phyloP scores from a whole-genome alignment of 352 stramenopile species.

The Globisporangium irregulare region DNA sequence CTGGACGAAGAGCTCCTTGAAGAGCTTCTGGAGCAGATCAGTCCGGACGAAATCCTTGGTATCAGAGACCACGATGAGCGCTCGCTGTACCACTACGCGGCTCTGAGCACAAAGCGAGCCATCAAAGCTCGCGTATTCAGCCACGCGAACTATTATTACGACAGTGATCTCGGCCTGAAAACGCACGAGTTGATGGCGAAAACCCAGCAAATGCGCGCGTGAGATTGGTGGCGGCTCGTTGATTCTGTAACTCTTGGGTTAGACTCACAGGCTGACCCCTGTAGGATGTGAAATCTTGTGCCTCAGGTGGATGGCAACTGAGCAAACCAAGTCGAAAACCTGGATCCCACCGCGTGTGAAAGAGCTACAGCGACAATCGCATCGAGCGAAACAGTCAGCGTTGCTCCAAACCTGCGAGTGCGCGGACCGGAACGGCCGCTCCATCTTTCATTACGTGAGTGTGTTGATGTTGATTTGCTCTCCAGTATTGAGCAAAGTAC shows the following conservation, averaged over 20 bases:
- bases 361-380: conserved; percentile 30
- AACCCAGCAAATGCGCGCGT: conserved; percentile 30
- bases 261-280: background rate
- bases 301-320: conserved; percentile 15
- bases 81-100: conserved; percentile 51
- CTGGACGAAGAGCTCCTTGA: conserved; percentile 25
- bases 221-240: background rate
- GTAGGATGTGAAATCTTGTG: background rate
- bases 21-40: conserved; percentile 20
- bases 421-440: conserved; percentile 36
- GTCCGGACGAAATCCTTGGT: conserved; percentile 28
- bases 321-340: conserved; percentile 9
- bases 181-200: conserved; percentile 32
- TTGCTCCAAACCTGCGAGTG: conserved; percentile 30
- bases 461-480: background rate
- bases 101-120: conserved; percentile 22
- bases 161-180: conserved; percentile 23
- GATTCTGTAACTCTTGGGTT: background rate
- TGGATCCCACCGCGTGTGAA: conserved; percentile 49
- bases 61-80: conserved; percentile 29
- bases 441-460: conserved; percentile 63
- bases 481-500: background rate
- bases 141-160: conserved; percentile 28
- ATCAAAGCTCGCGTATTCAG: conserved; percentile 28
- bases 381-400: conserved; percentile 24